Evolutionary conservation across 495 filamentous ascomycete species (phyloP).

Genomic region (Penicillium canariense): DNA sequence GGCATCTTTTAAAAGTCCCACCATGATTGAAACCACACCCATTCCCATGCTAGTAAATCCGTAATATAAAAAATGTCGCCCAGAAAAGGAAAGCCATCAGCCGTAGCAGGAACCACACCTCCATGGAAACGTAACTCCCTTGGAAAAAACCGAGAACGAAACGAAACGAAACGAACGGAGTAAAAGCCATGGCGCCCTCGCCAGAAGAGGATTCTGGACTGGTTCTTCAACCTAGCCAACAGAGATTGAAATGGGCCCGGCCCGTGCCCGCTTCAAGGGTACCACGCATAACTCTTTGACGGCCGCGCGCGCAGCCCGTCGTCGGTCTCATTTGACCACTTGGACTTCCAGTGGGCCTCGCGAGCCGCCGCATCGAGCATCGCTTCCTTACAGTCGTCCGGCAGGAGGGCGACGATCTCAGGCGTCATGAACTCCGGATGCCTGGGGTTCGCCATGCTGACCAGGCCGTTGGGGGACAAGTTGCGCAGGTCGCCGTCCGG

Average conservation of each 20-base stretch:
- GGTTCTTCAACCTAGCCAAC: neutral
- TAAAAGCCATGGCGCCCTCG: neutral
- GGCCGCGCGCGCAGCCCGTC: constrained; percentile 48
- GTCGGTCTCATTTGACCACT: constrained; percentile 62
- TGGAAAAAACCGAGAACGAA: neutral
- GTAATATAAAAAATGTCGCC: neutral
- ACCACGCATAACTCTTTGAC: constrained; percentile 53
- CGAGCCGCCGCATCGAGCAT: constrained; percentile 60
- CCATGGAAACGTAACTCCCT: neutral
- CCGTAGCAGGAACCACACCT: neutral
- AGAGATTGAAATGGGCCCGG: too few species aligned
- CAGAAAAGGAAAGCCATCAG: neutral
- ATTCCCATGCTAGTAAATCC: neutral
- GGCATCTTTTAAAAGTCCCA: neutral
- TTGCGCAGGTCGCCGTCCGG: constrained; percentile 60
- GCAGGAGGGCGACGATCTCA: constrained; percentile 68
- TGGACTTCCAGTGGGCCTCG: constrained; percentile 69
- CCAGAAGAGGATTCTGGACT: neutral
- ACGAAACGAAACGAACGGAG: neutral
- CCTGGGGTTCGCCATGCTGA: constrained; percentile 40
- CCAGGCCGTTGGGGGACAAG: constrained; percentile 63
- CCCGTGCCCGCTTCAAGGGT: too few species aligned
- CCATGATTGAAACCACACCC: neutral
- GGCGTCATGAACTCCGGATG: constrained; percentile 54
- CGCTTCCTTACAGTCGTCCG: constrained; percentile 65